These are phyloP conservation scores for Mucor plumbeus DNA, from an alignment of 371 early-diverging fungal genomes.

Conservation along the genomic window DNA sequence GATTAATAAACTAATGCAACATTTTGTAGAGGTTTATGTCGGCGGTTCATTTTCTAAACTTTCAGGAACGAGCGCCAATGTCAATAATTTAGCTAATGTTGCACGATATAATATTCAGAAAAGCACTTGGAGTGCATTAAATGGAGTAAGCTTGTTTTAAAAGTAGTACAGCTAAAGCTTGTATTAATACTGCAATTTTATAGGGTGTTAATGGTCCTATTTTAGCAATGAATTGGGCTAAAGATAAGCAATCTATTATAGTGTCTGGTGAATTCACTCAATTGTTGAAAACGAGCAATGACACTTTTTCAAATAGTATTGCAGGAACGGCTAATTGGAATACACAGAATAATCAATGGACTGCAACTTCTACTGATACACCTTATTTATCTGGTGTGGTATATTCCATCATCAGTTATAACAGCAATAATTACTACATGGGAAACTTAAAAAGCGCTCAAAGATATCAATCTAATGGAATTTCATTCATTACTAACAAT, in stretches of 20 bases:
- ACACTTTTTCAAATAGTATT: slow-evolving; percentile 2
- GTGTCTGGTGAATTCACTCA: slow-evolving; percentile 42
- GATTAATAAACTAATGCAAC: background rate
- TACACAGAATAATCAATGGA: slow-evolving; percentile 18
- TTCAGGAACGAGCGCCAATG: background rate
- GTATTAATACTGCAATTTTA: background rate
- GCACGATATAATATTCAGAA: slow-evolving; percentile 27
- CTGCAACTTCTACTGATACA: background rate
- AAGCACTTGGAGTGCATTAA: slow-evolving; percentile 34
- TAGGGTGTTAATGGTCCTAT: slow-evolving; percentile 48
- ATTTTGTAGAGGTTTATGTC: slow-evolving; percentile 34
- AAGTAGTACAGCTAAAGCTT: background rate
- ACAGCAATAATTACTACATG: slow-evolving; percentile 25
- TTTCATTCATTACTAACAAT: slow-evolving; percentile 33
- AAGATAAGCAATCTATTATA: slow-evolving; percentile 18
- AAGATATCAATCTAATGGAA: slow-evolving; percentile 39
- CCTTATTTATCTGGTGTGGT: slow-evolving; percentile 39
- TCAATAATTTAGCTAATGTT: slow-evolving; percentile 26
- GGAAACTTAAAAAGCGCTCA: slow-evolving; percentile 49
- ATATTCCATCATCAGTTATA: slow-evolving; percentile 12
- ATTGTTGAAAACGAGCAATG: slow-evolving; percentile 4
- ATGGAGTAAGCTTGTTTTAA: slow-evolving; percentile 20
- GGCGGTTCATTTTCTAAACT: slow-evolving; percentile 42
- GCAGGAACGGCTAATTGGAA: slow-evolving; percentile 48
- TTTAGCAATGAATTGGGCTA: slow-evolving; percentile 15